Evolutionary conservation across 345 rosid genomes (phyloP).

Genomic region (Heritiera littoralis): DNA sequence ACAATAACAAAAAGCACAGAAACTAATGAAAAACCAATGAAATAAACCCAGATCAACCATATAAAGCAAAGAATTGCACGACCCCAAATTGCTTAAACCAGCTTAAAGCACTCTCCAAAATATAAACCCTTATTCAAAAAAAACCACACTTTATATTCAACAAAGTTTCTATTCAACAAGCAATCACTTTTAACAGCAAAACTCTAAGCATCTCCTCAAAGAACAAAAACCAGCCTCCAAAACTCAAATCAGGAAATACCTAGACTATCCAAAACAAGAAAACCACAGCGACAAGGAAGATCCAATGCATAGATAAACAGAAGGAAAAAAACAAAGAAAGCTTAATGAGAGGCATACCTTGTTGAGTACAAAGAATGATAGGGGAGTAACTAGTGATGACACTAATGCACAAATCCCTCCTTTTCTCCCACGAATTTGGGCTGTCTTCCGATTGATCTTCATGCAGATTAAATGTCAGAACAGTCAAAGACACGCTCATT

Average conservation of each 20-base stretch:
- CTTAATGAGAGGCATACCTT: slow-evolving; percentile 50
- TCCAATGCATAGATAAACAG: slow-evolving; percentile 21
- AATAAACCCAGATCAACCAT: slow-evolving; percentile 20
- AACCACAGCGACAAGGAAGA: slow-evolving; percentile 29
- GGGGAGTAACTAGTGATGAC: slow-evolving; percentile 89
- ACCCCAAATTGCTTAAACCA: slow-evolving; percentile 4
- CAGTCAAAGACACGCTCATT: slow-evolving; percentile 85
- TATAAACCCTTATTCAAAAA: neutral
- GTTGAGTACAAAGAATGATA: slow-evolving; percentile 84
- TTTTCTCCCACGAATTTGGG: slow-evolving; percentile 83
- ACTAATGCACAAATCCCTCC: slow-evolving; percentile 86
- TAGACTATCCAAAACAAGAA: slow-evolving; percentile 32
- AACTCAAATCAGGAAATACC: slow-evolving; percentile 34
- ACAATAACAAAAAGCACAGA: no score
- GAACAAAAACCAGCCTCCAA: slow-evolving; percentile 25
- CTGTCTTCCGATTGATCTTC: slow-evolving; percentile 82
- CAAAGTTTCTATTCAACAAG: slow-evolving; percentile 4
- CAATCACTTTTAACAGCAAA: neutral
- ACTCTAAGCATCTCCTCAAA: slow-evolving; percentile 17
- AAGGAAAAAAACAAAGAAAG: neutral
- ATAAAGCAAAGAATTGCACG: slow-evolving; percentile 7
- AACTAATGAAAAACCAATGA: neutral
- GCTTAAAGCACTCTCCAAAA: slow-evolving; percentile 1
- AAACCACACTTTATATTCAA: neutral
- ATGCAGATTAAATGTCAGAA: slow-evolving; percentile 90